Evolutionary conservation across 2,329 filamentous ascomycete genomes (phyloP), one percentile per base, ranked within the genome.

Genomic region (Diaporthe citrichinensis): DNA sequence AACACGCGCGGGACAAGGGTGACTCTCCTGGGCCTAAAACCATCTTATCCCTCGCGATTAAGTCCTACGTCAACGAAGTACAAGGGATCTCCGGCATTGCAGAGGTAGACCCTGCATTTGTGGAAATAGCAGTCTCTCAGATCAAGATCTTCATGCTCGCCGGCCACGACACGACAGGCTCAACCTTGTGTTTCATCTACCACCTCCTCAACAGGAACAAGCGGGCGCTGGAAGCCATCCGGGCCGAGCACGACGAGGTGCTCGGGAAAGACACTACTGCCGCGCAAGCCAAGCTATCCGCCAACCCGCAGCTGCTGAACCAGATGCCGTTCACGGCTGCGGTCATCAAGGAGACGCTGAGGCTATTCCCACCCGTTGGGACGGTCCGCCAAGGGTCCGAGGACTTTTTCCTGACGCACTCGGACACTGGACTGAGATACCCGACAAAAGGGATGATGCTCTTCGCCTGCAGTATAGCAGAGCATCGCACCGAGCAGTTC

Each of bases 341-440:
- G n/a, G 85, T 90, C 7, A 85, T 90, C 74, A 89, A 90, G 75
- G 90, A 92, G 79, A 83, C 86, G 0, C 83, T 92, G 1, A 85
- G 90, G 3, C 78, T 91, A 23, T 89, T 86, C 74, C 88, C 89
- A 0, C 84, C 88, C 1, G 87, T 76, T 80, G 84, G 83, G 39
- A 84, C 85, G 1, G 80, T 86, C 20, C 84, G 87, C n/a, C 72
- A 78, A 4, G 84, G 83, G 8, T 34, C 57, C 7, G 28, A 74
- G 6, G 82, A 82, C 34, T 81, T 82, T 75, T 83, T 83, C 20
- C 77, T 85, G 73, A 83, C 81, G 39, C 82, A 88, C 39, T 65
- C 76, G 8, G 74, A 61, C 28, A 81, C 84, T 1, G 86, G 85
- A 10, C 78, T 83, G 34, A 75, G 80, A 3, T 86, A 84, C 73